A percentile compares a stretch with the other conserved stretches of the same genome.
Evolutionary conservation across 352 stramenopile species (phyloP).

Genomic region (Phytophthora multivora): DNA sequence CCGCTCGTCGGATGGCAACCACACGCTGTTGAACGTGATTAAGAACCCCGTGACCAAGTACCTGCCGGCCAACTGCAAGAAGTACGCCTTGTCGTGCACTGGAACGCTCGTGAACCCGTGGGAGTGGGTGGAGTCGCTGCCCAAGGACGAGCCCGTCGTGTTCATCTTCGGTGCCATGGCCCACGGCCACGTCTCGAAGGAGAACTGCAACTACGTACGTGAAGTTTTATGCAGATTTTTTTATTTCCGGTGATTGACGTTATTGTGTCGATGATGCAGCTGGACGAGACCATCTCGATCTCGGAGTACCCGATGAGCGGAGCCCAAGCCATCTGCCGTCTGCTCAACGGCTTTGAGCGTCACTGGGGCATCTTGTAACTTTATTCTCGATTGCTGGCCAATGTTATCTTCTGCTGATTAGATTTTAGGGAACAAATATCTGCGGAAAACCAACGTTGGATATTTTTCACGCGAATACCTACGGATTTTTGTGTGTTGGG

Average conservation of each 20-base stretch:
- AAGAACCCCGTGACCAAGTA: slow-evolving; percentile 99
- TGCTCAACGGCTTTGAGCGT: slow-evolving; percentile 97
- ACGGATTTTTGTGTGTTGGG: slow-evolving; percentile 9
- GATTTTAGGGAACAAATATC: slow-evolving; percentile 1
- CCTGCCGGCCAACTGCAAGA: slow-evolving; percentile 94
- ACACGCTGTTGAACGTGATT: slow-evolving; percentile 99
- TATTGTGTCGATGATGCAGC: slow-evolving; percentile 41
- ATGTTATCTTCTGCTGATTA: slow-evolving; percentile 11
- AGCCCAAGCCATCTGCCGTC: slow-evolving; percentile 95
- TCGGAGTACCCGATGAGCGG: slow-evolving; percentile 98
- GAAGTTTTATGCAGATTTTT: background rate
- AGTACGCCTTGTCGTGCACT: slow-evolving; percentile 95
- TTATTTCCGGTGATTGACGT: background rate
- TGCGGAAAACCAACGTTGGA: slow-evolving; percentile 17
- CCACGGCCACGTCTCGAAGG: slow-evolving; percentile 95
- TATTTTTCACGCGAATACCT: slow-evolving; percentile 1
- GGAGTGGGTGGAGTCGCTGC: slow-evolving; percentile 93
- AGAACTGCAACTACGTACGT: slow-evolving; percentile 96
- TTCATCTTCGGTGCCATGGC: slow-evolving; percentile 99
- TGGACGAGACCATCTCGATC: slow-evolving; percentile 97
- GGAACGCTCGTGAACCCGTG: slow-evolving; percentile 95
- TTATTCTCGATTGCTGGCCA: slow-evolving; percentile 17
- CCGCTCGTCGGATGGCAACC: slow-evolving; percentile 95
- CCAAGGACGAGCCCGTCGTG: slow-evolving; percentile 92
- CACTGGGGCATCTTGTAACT: slow-evolving; percentile 98